Evolutionary conservation across 164 flowering plant genomes (phyloP).

Genomic region (Piper longum): DNA sequence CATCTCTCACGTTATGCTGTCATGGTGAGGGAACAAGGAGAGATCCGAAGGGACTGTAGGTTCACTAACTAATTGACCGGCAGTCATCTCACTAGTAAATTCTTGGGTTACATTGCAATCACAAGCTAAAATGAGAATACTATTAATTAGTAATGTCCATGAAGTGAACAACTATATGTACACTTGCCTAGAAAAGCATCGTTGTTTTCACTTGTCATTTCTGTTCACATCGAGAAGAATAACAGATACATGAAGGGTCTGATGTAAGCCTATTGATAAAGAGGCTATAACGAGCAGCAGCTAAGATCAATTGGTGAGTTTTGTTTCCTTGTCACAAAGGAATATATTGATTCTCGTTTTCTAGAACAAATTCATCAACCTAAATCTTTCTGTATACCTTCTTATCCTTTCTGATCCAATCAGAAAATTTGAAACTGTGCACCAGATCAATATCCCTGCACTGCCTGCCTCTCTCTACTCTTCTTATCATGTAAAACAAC

Average conservation of each 20-base stretch:
- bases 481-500: background rate
- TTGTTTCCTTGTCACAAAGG: background rate
- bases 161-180: no score
- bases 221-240: background rate
- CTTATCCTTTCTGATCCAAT: no score
- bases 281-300: background rate
- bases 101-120: no score
- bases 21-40: background rate
- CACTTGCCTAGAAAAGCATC: no score
- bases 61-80: background rate
- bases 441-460: background rate
- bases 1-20: background rate
- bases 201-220: background rate
- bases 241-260: background rate
- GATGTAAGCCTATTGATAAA: background rate
- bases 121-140: no score
- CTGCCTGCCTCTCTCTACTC: background rate
- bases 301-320: background rate
- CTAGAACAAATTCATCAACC: background rate
- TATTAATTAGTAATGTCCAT: no score
- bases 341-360: background rate
- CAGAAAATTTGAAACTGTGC: background rate
- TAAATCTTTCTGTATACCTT: background rate
- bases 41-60: background rate
- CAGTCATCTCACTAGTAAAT: no score